Conservation (phyloP, 1,284 basidiomycete genomes). For the Moesziomyces parantarcticus region DNA sequence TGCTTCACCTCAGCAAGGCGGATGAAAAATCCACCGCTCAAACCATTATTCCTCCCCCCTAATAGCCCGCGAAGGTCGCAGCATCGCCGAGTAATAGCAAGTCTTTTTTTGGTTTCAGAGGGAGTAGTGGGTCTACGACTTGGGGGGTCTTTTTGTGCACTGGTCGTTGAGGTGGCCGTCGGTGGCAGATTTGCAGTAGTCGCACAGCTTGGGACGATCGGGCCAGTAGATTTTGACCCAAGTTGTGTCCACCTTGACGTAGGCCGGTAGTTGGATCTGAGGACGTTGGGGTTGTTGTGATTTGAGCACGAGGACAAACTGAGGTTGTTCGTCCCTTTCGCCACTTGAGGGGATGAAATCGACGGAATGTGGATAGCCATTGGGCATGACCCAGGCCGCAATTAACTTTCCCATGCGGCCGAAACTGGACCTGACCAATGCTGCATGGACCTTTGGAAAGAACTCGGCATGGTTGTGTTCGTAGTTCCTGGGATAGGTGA, state of each 20-base stretch:
- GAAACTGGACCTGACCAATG: background rate
- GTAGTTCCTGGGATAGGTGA: background rate
- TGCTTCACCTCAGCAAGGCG: conserved; percentile 56
- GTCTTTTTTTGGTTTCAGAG: too few relatives aligned
- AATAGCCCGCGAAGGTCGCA: too few relatives aligned
- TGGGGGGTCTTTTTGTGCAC: background rate
- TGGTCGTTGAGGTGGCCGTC: background rate
- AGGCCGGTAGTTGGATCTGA: too few relatives aligned
- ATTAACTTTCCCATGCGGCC: background rate
- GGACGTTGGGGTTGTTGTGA: too few relatives aligned
- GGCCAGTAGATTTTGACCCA: conserved; percentile 6
- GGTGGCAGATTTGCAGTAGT: conserved; percentile 1
- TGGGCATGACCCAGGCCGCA: background rate
- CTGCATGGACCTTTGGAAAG: too few relatives aligned
- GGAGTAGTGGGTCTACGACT: too few relatives aligned
- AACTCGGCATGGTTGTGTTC: background rate
- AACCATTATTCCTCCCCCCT: too few relatives aligned
- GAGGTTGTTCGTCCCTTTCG: background rate
- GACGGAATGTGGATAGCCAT: conserved; percentile 6
- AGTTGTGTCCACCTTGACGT: too few relatives aligned
- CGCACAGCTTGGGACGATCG: background rate
- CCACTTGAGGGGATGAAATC: background rate
- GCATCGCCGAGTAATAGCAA: too few relatives aligned
- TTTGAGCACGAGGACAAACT: conserved; percentile 3
- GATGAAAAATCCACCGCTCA: conserved; percentile 60